phyloP scores from a whole-genome alignment of 495 filamentous ascomycete species.

The Sphaerosporella brunnea region DNA sequence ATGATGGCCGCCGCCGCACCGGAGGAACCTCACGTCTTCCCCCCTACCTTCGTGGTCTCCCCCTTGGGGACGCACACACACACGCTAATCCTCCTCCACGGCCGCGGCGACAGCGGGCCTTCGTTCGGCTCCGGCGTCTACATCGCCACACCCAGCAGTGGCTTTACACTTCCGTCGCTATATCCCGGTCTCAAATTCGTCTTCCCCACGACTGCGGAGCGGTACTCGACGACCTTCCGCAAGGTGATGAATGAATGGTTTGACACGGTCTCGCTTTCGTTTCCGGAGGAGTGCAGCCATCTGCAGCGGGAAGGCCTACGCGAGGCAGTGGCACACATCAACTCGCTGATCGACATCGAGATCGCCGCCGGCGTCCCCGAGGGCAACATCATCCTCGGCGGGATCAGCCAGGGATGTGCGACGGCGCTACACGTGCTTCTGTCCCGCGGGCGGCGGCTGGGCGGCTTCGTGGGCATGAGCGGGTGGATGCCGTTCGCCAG shows the following conservation, averaged over 20 bases:
- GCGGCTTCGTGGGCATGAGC: slow-evolving; percentile 35
- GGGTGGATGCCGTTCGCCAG: slow-evolving; percentile 39
- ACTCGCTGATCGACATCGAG: slow-evolving; percentile 26
- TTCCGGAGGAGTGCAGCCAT: slow-evolving; percentile 30
- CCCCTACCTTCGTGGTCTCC: slow-evolving; percentile 19
- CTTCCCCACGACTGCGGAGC: slow-evolving; percentile 33
- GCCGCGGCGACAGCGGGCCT: slow-evolving; percentile 33
- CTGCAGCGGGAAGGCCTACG: slow-evolving; percentile 32
- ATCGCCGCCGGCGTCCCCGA: slow-evolving; percentile 23
- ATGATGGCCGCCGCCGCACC: no score
- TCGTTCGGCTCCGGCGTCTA: slow-evolving; percentile 36
- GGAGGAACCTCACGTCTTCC: slow-evolving; percentile 17
- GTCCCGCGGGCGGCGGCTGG: slow-evolving; percentile 27
- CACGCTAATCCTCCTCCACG: slow-evolving; percentile 40
- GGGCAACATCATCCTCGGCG: slow-evolving; percentile 32
- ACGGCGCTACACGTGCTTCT: slow-evolving; percentile 33
- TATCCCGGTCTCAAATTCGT: slow-evolving; percentile 23
- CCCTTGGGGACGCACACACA: slow-evolving; percentile 29
- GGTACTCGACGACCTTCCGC: slow-evolving; percentile 25
- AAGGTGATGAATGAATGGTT: slow-evolving; percentile 36
- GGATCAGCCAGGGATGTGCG: slow-evolving; percentile 39
- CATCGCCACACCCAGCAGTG: slow-evolving; percentile 16
- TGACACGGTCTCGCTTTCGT: slow-evolving; percentile 31
- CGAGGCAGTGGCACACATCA: slow-evolving; percentile 27
- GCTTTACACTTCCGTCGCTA: slow-evolving; percentile 13